A percentile compares a stretch with the other conserved stretches of the same genome.
Conservation (phyloP, 805 yeast species). For the Kregervanrija fluxuum region DNA sequence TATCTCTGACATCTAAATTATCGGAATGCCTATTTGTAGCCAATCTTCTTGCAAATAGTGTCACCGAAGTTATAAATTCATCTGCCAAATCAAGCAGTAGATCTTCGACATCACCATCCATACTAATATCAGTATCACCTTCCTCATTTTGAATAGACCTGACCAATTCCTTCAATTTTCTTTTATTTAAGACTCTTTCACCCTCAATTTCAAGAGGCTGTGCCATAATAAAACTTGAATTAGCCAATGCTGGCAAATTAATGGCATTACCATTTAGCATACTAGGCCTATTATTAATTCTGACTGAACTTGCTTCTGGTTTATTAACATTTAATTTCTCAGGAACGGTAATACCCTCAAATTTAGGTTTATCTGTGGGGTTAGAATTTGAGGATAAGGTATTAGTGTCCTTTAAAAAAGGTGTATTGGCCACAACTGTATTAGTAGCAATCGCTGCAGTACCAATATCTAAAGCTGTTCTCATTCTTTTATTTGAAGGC, state of each 20-base stretch:
- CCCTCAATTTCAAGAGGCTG: conserved; percentile 81
- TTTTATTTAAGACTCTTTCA: conserved; percentile 77
- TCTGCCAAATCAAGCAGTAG: conserved; percentile 87
- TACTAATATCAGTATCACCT: conserved; percentile 86
- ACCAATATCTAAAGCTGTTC: too few species aligned
- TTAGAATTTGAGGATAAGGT: too few species aligned
- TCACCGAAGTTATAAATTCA: conserved; percentile 86
- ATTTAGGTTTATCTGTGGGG: conserved; percentile 34
- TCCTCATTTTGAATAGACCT: conserved; percentile 75
- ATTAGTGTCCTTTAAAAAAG: too few species aligned
- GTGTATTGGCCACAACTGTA: too few species aligned
- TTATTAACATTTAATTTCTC: conserved; percentile 57
- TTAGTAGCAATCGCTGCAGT: too few species aligned
- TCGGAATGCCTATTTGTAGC: conserved; percentile 94
- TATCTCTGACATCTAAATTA: conserved; percentile 77
- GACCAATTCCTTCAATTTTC: conserved; percentile 84
- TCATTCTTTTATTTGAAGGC: too few species aligned
- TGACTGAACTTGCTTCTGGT: conserved; percentile 57
- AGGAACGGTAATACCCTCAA: conserved; percentile 69
- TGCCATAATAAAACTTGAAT: conserved; percentile 67
- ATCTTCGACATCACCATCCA: conserved; percentile 96
- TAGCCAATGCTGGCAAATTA: conserved; percentile 61
- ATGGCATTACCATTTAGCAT: conserved; percentile 78
- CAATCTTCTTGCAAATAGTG: conserved; percentile 86
- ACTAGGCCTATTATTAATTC: conserved; percentile 67